Percentiles rank a stretch among this genome's conserved stretches.
Conservation (phyloP, 805 yeast genomes). For the Saccharomycopsis lassenensis region DNA sequence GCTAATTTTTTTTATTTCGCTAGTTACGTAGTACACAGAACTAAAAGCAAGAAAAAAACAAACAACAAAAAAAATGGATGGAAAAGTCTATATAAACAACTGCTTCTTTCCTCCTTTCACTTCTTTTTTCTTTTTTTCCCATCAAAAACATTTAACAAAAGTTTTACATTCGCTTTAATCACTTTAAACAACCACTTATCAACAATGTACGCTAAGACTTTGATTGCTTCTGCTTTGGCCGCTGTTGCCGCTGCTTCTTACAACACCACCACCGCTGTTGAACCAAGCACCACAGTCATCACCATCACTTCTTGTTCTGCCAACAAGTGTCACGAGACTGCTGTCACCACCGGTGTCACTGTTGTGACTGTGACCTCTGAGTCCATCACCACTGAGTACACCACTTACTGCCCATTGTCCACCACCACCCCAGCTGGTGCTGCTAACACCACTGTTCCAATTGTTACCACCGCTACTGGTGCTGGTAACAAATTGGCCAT, state of each 20-base stretch:
- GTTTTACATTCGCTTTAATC: too few relatives aligned
- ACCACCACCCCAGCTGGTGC: conserved; percentile 1
- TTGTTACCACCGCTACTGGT: conserved; percentile 6
- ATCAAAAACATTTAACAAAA: too few relatives aligned
- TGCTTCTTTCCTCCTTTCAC: too few relatives aligned
- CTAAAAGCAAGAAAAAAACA: too few relatives aligned
- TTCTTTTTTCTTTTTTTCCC: too few relatives aligned
- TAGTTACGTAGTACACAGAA: too few relatives aligned
- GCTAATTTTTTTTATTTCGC: too few relatives aligned
- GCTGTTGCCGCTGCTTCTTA: conserved; percentile 19
- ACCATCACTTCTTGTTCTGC: conserved; percentile 5
- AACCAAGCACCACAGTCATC: conserved; percentile 1
- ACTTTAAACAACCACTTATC: too few relatives aligned
- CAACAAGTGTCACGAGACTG: not conserved
- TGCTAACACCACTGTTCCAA: conserved; percentile 2
- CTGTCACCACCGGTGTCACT: conserved; percentile 9
- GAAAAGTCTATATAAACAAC: too few relatives aligned
- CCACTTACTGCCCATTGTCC: conserved; percentile 11
- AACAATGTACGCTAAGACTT: conserved; percentile 10
- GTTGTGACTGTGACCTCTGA: conserved; percentile 18
- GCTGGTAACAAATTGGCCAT: conserved; percentile 10
- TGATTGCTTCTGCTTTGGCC: conserved; percentile 18
- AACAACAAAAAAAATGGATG: too few relatives aligned
- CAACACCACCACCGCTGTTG: conserved; percentile 18
- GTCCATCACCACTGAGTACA: conserved; percentile 15